These are phyloP conservation scores for Beta vulgaris DNA, from an alignment of 148 eudicot genomes.

Conservation along the genomic window DNA sequence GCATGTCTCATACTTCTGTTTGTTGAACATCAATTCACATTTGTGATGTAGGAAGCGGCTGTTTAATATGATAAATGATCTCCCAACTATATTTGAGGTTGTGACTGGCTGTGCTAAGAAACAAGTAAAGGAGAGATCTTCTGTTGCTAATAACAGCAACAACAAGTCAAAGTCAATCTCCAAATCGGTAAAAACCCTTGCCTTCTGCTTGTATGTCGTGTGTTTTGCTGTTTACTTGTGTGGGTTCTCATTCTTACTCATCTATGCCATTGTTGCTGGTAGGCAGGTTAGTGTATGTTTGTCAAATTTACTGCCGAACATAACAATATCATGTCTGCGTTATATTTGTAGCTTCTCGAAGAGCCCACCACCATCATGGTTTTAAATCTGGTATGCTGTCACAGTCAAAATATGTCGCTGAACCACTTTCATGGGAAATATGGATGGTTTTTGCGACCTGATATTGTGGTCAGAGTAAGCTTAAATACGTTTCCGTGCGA, in stretches of 20 bases:
- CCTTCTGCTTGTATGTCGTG: background rate
- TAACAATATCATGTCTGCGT: background rate
- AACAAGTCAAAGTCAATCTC: constrained; percentile 69
- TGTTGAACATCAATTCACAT: background rate
- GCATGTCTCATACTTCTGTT: background rate
- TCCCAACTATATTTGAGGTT: constrained; percentile 80
- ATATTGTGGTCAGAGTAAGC: too few relatives aligned
- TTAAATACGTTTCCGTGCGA: too few relatives aligned
- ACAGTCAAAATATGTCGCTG: too few relatives aligned
- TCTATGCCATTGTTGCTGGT: background rate
- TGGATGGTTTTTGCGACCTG: too few relatives aligned
- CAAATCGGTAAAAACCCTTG: constrained; percentile 45
- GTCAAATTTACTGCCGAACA: background rate
- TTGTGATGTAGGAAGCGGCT: constrained; percentile 68
- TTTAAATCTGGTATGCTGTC: too few relatives aligned
- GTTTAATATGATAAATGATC: constrained; percentile 79
- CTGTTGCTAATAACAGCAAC: constrained; percentile 64
- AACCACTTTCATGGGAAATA: too few relatives aligned
- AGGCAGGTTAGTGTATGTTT: background rate
- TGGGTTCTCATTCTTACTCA: background rate
- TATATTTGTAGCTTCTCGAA: background rate
- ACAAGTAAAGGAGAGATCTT: constrained; percentile 64
- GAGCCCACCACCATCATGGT: too few relatives aligned
- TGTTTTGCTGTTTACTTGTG: background rate
- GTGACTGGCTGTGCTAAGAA: constrained; percentile 78